These are phyloP conservation scores for Alternaria brassicae DNA, from an alignment of 2,329 filamentous ascomycete species.

Conservation along the genomic window DNA sequence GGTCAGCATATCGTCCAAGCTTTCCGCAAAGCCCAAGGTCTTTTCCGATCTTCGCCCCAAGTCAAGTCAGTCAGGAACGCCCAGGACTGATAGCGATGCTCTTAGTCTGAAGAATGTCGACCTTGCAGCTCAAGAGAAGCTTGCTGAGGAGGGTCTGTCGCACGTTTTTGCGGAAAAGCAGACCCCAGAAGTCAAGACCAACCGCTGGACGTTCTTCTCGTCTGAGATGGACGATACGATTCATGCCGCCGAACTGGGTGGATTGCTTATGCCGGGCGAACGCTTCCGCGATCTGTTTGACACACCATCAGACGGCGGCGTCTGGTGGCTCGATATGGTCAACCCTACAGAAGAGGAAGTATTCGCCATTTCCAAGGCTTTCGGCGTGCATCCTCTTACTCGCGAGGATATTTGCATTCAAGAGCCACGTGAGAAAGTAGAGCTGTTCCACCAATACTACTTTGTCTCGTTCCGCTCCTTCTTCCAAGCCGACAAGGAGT, in stretches of 20 bases:
- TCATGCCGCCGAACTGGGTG: slow-evolving; percentile 86
- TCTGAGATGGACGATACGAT: slow-evolving; percentile 94
- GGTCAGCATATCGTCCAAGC: slow-evolving; percentile 41
- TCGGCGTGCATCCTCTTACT: slow-evolving; percentile 93
- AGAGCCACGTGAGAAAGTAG: slow-evolving; percentile 97
- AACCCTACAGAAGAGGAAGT: slow-evolving; percentile 90
- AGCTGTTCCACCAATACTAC: slow-evolving; percentile 96
- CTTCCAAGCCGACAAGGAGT: slow-evolving; percentile 78
- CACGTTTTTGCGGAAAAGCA: slow-evolving; percentile 45
- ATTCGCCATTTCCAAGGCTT: slow-evolving; percentile 86
- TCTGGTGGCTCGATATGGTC: slow-evolving; percentile 99
- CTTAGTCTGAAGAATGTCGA: slow-evolving; percentile 39
- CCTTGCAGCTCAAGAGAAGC: slow-evolving; percentile 54
- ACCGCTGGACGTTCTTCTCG: slow-evolving; percentile 95
- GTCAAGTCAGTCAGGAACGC: slow-evolving; percentile 41
- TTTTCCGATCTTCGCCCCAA: slow-evolving; percentile 68
- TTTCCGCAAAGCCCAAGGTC: slow-evolving; percentile 61
- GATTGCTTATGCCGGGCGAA: slow-evolving; percentile 87
- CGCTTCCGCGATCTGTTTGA: slow-evolving; percentile 88
- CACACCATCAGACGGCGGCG: slow-evolving; percentile 73
- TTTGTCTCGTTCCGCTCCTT: slow-evolving; percentile 98
- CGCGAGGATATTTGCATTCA: slow-evolving; percentile 96
- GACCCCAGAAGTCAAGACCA: slow-evolving; percentile 61
- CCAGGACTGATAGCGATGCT: slow-evolving; percentile 48
- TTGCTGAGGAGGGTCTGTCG: slow-evolving; percentile 47